Percentiles rank a stretch among this genome's conserved stretches.
phyloP scores from a whole-genome alignment of 257 asterid genomes.

The Jaltomata sinuosa region DNA sequence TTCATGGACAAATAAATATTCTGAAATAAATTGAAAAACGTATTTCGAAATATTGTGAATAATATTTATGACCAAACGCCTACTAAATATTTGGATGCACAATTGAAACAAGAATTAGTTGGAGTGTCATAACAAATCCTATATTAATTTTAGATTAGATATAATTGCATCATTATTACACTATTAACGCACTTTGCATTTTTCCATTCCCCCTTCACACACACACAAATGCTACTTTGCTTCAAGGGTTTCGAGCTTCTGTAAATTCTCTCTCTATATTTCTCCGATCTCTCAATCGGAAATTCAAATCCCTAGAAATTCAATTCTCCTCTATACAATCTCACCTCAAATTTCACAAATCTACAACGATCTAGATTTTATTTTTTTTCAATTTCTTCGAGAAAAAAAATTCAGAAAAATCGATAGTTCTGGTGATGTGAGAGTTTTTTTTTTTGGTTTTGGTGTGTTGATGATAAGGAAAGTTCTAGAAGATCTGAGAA shows the following conservation, averaged over 20 bases:
- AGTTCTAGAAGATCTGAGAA: conserved; percentile 23
- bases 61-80: too few species aligned
- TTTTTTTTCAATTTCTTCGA: not conserved
- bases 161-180: not conserved
- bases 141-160: too few species aligned
- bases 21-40: too few species aligned
- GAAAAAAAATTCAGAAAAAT: not conserved
- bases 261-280: not conserved
- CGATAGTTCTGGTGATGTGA: not conserved
- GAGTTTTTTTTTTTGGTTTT: not conserved
- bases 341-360: not conserved
- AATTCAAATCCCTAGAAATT: not conserved
- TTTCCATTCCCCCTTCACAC: not conserved
- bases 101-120: too few species aligned
- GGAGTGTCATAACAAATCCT: too few species aligned
- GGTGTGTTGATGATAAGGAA: conserved; percentile 23
- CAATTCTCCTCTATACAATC: not conserved
- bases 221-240: not conserved
- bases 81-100: too few species aligned
- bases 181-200: not conserved
- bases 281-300: not conserved
- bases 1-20: too few species aligned
- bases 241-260: not conserved
- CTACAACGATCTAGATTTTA: not conserved
- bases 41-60: too few species aligned